These are phyloP conservation scores for Arthroderma sp. DNA, from an alignment of 2,329 filamentous ascomycete genomes.

Conservation along the genomic window DNA sequence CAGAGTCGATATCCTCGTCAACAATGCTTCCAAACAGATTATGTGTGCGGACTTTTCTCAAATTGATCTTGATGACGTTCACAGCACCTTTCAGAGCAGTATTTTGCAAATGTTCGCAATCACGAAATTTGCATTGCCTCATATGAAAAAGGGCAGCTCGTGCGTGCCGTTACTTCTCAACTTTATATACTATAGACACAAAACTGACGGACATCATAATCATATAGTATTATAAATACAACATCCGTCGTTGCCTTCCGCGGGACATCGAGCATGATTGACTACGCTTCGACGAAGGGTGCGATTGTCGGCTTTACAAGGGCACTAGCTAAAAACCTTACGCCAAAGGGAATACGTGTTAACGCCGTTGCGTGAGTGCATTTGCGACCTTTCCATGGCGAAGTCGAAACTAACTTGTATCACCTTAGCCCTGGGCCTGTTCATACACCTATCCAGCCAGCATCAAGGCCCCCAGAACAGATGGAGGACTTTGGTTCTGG, in stretches of 20 bases:
- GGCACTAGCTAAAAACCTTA: constrained; percentile 39
- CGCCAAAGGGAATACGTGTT: constrained; percentile 45
- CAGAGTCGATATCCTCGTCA: constrained; percentile 40
- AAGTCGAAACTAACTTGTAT: background rate
- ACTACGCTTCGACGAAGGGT: constrained; percentile 46
- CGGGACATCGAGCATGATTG: constrained; percentile 38
- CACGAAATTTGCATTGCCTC: constrained; percentile 42
- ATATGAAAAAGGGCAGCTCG: constrained; percentile 41
- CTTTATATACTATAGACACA: background rate
- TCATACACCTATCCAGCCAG: constrained; percentile 24
- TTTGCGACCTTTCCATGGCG: background rate
- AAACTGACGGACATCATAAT: background rate
- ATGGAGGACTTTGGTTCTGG: constrained; percentile 23
- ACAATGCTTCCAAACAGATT: constrained; percentile 46
- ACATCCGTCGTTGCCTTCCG: constrained; percentile 43
- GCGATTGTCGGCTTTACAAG: constrained; percentile 45
- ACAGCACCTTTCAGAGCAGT: constrained; percentile 45
- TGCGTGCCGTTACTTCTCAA: constrained; percentile 15
- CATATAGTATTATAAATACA: constrained; percentile 40
- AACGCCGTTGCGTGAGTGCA: constrained; percentile 31
- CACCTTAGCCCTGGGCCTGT: constrained; percentile 19
- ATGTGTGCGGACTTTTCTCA: constrained; percentile 40
- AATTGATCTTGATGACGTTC: constrained; percentile 42
- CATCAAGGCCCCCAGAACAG: constrained; percentile 21
- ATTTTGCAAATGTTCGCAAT: constrained; percentile 48